These are phyloP conservation scores for Logfia minima DNA, from an alignment of 129 eudicot species.

Conservation along the genomic window DNA sequence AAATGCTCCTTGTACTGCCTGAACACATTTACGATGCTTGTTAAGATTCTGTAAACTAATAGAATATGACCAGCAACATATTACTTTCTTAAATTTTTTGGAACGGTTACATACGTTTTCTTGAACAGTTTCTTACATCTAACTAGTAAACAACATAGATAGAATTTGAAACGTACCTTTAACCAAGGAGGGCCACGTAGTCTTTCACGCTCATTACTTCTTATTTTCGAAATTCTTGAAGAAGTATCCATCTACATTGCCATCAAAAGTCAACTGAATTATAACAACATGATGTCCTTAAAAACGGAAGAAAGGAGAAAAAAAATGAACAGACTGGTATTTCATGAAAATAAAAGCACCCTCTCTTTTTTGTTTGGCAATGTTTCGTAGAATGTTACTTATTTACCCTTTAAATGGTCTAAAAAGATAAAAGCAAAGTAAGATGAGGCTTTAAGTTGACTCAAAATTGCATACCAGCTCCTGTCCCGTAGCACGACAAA, in stretches of 20 bases:
- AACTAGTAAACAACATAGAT: neutral
- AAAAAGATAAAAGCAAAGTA: slow-evolving; percentile 3
- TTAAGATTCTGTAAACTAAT: slow-evolving; percentile 2
- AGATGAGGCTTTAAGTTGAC: slow-evolving; percentile 3
- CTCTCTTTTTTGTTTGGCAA: neutral
- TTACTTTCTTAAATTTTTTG: neutral
- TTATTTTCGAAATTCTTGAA: slow-evolving; percentile 87
- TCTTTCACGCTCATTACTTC: slow-evolving; percentile 94
- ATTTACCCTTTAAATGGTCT: neutral
- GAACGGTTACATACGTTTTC: neutral
- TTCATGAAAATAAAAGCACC: neutral
- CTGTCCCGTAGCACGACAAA: slow-evolving; percentile 98
- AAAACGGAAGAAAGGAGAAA: slow-evolving; percentile 1
- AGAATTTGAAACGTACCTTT: slow-evolving; percentile 51
- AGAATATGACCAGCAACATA: neutral
- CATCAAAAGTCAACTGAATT: slow-evolving; percentile 34
- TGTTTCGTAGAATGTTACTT: slow-evolving; percentile 3
- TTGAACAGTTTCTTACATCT: neutral
- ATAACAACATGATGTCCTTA: slow-evolving; percentile 16
- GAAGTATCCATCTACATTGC: slow-evolving; percentile 98
- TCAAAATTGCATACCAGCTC: slow-evolving; percentile 66
- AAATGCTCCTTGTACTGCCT: slow-evolving; percentile 79
- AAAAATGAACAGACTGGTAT: neutral
- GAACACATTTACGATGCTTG: slow-evolving; percentile 24
- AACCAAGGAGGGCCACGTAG: slow-evolving; percentile 99